Percentiles rank a stretch among this genome's conserved stretches.
Evolutionary conservation across 2,329 filamentous ascomycete genomes (phyloP).

Genomic region (Pleochaeta shiraiana): DNA sequence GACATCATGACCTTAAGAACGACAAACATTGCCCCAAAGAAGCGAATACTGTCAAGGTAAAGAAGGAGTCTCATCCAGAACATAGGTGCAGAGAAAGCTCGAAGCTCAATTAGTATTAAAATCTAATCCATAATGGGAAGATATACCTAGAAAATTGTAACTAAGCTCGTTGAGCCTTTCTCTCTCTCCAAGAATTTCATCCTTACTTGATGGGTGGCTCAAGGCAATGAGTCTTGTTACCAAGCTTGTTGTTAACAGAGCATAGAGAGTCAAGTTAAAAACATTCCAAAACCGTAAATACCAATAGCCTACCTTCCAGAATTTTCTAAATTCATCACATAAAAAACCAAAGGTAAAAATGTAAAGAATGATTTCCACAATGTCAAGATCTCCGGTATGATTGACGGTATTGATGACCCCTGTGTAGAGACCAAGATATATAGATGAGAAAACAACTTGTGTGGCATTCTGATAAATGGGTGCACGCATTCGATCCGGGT

Average conservation of each 20-base stretch:
- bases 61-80: constrained; percentile 89
- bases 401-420: constrained; percentile 91
- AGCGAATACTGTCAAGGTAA: constrained; percentile 81
- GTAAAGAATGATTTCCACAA: constrained; percentile 68
- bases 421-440: constrained; percentile 74
- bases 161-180: constrained; percentile 52
- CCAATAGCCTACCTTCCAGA: constrained; percentile 82
- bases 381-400: constrained; percentile 57
- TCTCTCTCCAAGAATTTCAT: constrained; percentile 25
- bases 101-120: constrained; percentile 6
- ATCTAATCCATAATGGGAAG: no score
- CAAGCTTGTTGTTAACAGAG: constrained; percentile 57
- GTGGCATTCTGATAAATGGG: constrained; percentile 83
- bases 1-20: constrained; percentile 93
- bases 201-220: constrained; percentile 29
- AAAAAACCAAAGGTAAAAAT: constrained; percentile 82
- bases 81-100: constrained; percentile 77
- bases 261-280: constrained; percentile 73
- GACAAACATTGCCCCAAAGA: constrained; percentile 97
- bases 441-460: constrained; percentile 62
- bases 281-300: constrained; percentile 96
- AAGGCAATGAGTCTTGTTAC: constrained; percentile 60
- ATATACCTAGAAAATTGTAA: constrained; percentile 57
- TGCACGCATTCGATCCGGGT: constrained; percentile 84
- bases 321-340: constrained; percentile 67